These are phyloP conservation scores for Thelephora ganbajun DNA, from an alignment of 768 basidiomycete species.

Conservation along the genomic window DNA sequence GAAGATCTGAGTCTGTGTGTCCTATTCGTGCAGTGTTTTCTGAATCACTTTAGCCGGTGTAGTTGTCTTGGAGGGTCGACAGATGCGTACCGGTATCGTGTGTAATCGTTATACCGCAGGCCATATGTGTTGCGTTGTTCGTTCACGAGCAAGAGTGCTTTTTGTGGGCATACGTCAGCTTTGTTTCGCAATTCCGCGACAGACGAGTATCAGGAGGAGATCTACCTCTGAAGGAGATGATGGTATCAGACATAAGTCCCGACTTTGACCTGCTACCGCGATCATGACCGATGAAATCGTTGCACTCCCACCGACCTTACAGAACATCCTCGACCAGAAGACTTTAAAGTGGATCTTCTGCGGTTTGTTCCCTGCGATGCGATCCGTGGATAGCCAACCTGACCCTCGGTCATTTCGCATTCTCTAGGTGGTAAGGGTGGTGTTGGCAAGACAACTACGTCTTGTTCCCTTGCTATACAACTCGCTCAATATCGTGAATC, in stretches of 20 bases:
- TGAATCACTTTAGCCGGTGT: slow-evolving; percentile 14
- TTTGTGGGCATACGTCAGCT: not conserved
- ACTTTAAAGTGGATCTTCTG: slow-evolving; percentile 98
- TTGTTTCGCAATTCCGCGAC: slow-evolving; percentile 3
- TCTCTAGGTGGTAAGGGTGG: slow-evolving; percentile 89
- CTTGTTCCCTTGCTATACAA: slow-evolving; percentile 95
- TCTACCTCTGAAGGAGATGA: slow-evolving; percentile 28
- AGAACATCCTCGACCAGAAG: slow-evolving; percentile 89
- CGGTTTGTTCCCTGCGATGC: slow-evolving; percentile 36
- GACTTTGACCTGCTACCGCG: slow-evolving; percentile 3
- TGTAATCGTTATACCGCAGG: slow-evolving; percentile 78
- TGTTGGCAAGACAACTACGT: slow-evolving; percentile 98
- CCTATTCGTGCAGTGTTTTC: slow-evolving; percentile 86
- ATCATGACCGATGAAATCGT: slow-evolving; percentile 40
- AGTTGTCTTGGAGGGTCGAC: not conserved
- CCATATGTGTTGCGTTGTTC: slow-evolving; percentile 88
- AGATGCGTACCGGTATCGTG: slow-evolving; percentile 58
- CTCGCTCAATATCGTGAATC: slow-evolving; percentile 82
- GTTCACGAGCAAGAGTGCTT: slow-evolving; percentile 75
- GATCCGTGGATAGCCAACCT: not conserved
- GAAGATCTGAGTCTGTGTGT: slow-evolving; percentile 78
- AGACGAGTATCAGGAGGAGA: not conserved
- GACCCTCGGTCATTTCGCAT: not conserved
- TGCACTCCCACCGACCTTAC: slow-evolving; percentile 67
- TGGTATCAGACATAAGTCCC: slow-evolving; percentile 9